Evolutionary conservation across 2,329 filamentous ascomycete genomes (phyloP), one percentile per base, ranked within the genome.

Genomic region (Aspergillus costaricaensis): DNA sequence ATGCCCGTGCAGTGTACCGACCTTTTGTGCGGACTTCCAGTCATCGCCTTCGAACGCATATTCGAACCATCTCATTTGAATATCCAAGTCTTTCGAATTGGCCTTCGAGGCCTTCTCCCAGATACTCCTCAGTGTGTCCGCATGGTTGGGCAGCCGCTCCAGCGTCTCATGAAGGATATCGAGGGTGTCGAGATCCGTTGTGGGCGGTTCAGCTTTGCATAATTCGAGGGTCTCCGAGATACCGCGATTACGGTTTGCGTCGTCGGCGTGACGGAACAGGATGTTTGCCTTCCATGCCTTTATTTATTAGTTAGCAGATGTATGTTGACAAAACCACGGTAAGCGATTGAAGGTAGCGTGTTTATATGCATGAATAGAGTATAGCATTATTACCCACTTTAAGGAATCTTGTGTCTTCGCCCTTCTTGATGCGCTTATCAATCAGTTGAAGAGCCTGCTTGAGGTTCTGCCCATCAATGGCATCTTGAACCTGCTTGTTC

Each of bases 341-440:
- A 53, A 27, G 19, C 36, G 12, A 25, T 41, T 41, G 19, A 3
- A 9, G 3, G 15, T 39, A 10, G 21, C 25, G 32, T 21, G 19
- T 10, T 15, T 17, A 12, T 21, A 12, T n/a, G 19, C 10, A 49
- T 17, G 1, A n/a, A 12, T 14, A 50, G 47, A 27, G 47, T 17
- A 17, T n/a, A 30, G 8, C 4, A 25, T 17, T n/a, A 27, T n/a
- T 5, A 67, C 73, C 62, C 57, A 77, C 78, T 65, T 69, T 76
- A 32, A 80, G 60, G 60, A 79, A 79, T 4, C 72, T 68, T 5
- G 77, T 78, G 58, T 79, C 73, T 64, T 82, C 79, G 36, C 79
- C 79, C 67, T 87, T 87, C 73, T 86, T 84, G 65, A 82, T 79
- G 55, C 81, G 81, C 64, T 82, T 82, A 60, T 82, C 79, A 55